Percentiles rank a stretch among this genome's conserved stretches.
Evolutionary conservation across 1,284 basidiomycete species (phyloP).

Genomic region (Cutaneotrichosporon sp.): DNA sequence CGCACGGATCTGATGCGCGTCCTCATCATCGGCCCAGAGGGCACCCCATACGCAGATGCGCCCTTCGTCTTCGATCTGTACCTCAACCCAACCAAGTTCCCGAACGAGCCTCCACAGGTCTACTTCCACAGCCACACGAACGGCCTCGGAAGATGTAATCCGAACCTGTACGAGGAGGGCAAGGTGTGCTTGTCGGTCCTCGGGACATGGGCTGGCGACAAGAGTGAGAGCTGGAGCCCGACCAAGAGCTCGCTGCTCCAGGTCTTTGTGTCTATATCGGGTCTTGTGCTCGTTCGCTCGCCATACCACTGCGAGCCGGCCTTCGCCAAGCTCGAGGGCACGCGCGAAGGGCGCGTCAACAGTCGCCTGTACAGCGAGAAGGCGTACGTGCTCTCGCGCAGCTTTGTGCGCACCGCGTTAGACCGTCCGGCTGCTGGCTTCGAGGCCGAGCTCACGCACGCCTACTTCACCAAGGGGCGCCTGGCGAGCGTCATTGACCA

Average conservation of each 20-base stretch:
- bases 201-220: conserved; percentile 88
- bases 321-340: conserved; percentile 80
- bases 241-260: conserved; percentile 75
- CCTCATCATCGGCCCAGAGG: conserved; percentile 87
- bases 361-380: conserved; percentile 63
- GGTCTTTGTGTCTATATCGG: conserved; percentile 89
- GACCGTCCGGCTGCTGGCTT: conserved; percentile 71
- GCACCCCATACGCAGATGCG: conserved; percentile 89
- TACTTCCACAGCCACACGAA: conserved; percentile 93
- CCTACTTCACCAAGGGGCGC: conserved; percentile 68
- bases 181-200: conserved; percentile 91
- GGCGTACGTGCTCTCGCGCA: conserved; percentile 83
- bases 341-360: conserved; percentile 82
- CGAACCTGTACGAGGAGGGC: conserved; percentile 90
- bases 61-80: conserved; percentile 94
- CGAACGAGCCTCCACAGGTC: conserved; percentile 78
- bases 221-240: conserved; percentile 78
- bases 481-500: conserved; percentile 68
- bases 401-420: conserved; percentile 80
- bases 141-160: conserved; percentile 78
- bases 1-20: conserved; percentile 80
- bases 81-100: conserved; percentile 77
- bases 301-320: conserved; percentile 94
- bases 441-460: conserved; percentile 68
- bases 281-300: conserved; percentile 84